Conservation (phyloP, 83 land plant species). For the Diphasiastrum complanatum region DNA sequence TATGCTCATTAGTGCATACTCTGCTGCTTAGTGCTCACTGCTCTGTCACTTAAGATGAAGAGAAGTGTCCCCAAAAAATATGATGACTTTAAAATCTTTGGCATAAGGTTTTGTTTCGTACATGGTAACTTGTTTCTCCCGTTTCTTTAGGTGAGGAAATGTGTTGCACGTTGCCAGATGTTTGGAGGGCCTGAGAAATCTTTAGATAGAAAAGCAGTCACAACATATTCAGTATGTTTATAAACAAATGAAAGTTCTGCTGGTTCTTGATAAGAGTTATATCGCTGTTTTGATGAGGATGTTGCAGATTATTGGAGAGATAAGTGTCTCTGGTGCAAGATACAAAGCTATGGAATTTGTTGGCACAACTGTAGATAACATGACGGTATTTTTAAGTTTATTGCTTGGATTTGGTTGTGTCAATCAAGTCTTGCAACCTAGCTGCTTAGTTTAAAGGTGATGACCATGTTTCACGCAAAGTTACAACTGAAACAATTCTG, state of each 20-base stretch:
- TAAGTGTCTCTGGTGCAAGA: slow-evolving; percentile 86
- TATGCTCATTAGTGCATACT: not conserved
- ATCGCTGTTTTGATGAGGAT: too few relatives aligned
- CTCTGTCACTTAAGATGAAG: too few relatives aligned
- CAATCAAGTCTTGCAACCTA: not conserved
- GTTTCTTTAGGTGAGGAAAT: too few relatives aligned
- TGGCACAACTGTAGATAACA: slow-evolving; percentile 82
- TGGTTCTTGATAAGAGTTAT: too few relatives aligned
- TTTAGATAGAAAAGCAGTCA: too few relatives aligned
- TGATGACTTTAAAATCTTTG: too few relatives aligned
- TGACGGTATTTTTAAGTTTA: slow-evolving; percentile 83
- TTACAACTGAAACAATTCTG: too few relatives aligned
- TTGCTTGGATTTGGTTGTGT: not conserved
- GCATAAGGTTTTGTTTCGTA: slow-evolving; percentile 1
- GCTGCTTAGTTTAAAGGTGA: not conserved
- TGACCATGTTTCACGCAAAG: too few relatives aligned
- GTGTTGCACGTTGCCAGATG: not conserved
- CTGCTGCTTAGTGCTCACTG: not conserved
- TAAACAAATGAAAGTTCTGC: too few relatives aligned
- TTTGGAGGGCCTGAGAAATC: too few relatives aligned
- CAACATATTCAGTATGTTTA: too few relatives aligned
- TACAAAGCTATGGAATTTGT: slow-evolving; percentile 91
- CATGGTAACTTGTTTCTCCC: not conserved
- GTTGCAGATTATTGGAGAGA: slow-evolving; percentile 91
- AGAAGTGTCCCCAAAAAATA: too few relatives aligned